These are phyloP conservation scores for Tanacetum coccineum DNA, from an alignment of 129 eudicot species.

Conservation along the genomic window DNA sequence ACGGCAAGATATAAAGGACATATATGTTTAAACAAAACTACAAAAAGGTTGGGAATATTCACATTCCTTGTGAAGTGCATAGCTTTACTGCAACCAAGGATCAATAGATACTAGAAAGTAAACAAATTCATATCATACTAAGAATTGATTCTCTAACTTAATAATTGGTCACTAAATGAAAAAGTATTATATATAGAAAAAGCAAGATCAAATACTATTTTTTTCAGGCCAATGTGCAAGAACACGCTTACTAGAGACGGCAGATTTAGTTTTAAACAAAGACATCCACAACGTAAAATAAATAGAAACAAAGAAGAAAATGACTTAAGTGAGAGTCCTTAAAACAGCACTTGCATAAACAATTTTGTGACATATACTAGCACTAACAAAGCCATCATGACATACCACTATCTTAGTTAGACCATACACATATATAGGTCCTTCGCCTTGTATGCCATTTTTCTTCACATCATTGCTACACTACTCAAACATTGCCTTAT, in stretches of 20 bases:
- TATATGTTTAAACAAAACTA: constrained; percentile 23
- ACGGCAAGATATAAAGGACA: constrained; percentile 13
- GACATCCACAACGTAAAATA: constrained; percentile 18
- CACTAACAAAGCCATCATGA: constrained; percentile 49
- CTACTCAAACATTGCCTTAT: constrained; percentile 13
- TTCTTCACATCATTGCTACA: constrained; percentile 27
- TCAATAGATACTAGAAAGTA: constrained; percentile 30
- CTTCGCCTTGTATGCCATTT: constrained; percentile 21
- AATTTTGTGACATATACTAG: constrained; percentile 46
- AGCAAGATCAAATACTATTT: not conserved
- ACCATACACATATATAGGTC: constrained; percentile 27
- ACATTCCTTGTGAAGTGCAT: constrained; percentile 26
- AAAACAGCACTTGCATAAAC: constrained; percentile 38
- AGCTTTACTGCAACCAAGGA: constrained; percentile 29
- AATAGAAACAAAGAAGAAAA: constrained; percentile 9
- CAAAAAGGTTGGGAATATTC: constrained; percentile 25
- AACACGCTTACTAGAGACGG: constrained; percentile 30
- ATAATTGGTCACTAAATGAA: constrained; percentile 26
- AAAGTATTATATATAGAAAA: constrained; percentile 12
- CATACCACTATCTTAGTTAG: constrained; percentile 33
- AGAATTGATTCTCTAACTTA: constrained; percentile 28
- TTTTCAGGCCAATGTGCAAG: no score
- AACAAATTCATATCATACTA: constrained; percentile 20
- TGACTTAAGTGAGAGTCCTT: constrained; percentile 36
- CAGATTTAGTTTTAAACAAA: constrained; percentile 24